These are phyloP conservation scores for Trichoderma lentiforme DNA, from an alignment of 2,329 filamentous ascomycete species.

Conservation along the genomic window DNA sequence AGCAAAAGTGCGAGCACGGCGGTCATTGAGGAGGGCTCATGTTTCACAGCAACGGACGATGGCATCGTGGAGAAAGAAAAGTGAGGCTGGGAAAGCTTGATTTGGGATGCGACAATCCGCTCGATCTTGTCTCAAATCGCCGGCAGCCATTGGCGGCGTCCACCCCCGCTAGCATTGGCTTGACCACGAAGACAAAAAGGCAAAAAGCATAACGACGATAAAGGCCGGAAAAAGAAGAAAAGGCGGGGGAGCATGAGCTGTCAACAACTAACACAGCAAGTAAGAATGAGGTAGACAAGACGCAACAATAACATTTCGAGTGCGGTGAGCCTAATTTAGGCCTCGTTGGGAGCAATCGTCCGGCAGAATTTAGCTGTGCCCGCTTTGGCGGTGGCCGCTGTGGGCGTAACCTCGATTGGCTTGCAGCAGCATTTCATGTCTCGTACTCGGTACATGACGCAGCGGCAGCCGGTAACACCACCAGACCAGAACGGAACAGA, in stretches of 20 bases:
- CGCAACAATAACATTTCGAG: not conserved
- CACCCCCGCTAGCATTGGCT: not conserved
- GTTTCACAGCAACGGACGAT: conserved; percentile 8
- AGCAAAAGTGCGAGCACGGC: not conserved
- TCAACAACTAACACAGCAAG: not conserved
- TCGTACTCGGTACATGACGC: conserved; percentile 2
- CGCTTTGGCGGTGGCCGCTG: not conserved
- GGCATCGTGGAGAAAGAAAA: not conserved
- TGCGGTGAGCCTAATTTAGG: conserved; percentile 1
- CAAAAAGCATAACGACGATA: not conserved
- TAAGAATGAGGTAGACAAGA: not conserved
- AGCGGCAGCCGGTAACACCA: not conserved
- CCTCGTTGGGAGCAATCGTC: not conserved
- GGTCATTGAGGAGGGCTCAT: not conserved
- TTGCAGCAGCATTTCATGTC: not conserved
- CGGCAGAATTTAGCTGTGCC: not conserved
- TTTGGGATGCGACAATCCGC: not conserved
- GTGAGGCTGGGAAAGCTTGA: not conserved
- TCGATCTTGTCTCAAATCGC: not conserved
- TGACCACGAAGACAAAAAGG: not conserved
- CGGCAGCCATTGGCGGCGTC: not conserved
- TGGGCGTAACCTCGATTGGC: not conserved
- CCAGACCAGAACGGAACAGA: not conserved
- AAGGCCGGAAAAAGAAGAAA: not conserved
- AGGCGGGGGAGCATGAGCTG: not conserved